Base-by-base conservation (phyloP, 2,329 filamentous ascomycete genomes). In the Septoria petroselini region DNA sequence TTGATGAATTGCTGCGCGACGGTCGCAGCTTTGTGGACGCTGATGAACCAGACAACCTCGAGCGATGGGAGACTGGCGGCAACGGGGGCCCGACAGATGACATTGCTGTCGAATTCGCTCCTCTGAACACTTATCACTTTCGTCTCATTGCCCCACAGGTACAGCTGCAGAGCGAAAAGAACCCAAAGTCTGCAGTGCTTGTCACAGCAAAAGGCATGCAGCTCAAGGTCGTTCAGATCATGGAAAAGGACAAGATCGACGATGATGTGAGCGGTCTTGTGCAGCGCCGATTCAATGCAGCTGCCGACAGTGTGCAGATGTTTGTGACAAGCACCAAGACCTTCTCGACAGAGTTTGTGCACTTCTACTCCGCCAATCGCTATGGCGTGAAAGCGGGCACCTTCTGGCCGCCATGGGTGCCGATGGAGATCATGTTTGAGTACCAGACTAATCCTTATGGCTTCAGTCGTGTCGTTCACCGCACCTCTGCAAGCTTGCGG, bases 121-220 rank as follows among this genome's bases (percentile, higher is more conserved):
- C 93, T 1, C 88, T 95, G 64, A 96, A 93, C 67, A 91, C 86
- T 60, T 99, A 96, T 68, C 89, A 97, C 63, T 81, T 98, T 55
- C 87, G 91, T 30, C 80, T 99, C 33, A 96, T 98, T 62, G 93
- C 91, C 4, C 93, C 93, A 11, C 93, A 99, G 68, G 96, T 99
- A 52, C 93, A 99, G 68, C 78, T 99, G 37, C 91, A 98, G 66
- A 97, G 93, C 67, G 93, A 98, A 65, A 97, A 96, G 76, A 97
- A 98, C 69, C 86, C 85, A 54, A 95, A 95, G 69, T 87, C 95
- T 50, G 93, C 94, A n/a, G 86, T 96, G 4, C 77, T 99, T n/a
- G 84, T 97, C 39, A 93, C 91, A 2, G 90, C 91, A 21, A 97
- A 97, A 70, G 89, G 91, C 45, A 98, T 98, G 90, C 91, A 97